phyloP scores from a whole-genome alignment of 108 stramenopile species.

The Pseudonitzschia multiseries region DNA sequence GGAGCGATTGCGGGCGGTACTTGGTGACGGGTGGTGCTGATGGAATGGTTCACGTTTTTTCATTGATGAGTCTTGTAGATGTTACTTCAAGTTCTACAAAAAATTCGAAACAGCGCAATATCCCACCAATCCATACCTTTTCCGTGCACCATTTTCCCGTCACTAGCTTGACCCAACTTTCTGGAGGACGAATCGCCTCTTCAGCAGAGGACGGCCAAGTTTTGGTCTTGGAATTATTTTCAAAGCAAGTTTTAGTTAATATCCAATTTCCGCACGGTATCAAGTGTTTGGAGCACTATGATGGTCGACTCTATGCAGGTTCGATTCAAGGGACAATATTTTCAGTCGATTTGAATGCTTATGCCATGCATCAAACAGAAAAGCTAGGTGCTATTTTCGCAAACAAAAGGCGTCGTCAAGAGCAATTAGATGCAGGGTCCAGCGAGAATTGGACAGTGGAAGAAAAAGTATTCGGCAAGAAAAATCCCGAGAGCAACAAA shows the following conservation, averaged over 20 bases:
- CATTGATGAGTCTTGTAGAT: constrained; percentile 58
- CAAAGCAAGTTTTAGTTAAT: constrained; percentile 51
- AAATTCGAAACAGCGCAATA: constrained; percentile 5
- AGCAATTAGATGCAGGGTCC: constrained; percentile 8
- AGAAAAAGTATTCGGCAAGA: constrained; percentile 42
- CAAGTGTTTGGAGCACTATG: constrained; percentile 39
- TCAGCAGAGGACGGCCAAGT: constrained; percentile 64
- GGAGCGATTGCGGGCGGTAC: constrained; percentile 63
- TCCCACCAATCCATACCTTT: constrained; percentile 70
- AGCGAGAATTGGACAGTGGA: constrained; percentile 18
- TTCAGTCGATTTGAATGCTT: constrained; percentile 63
- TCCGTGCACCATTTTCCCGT: constrained; percentile 72
- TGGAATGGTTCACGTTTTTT: constrained; percentile 79
- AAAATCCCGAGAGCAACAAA: not conserved
- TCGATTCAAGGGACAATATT: constrained; percentile 68
- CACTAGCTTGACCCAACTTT: constrained; percentile 40
- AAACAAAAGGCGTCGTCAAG: constrained; percentile 10
- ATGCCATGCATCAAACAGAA: constrained; percentile 56
- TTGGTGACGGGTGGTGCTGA: constrained; percentile 82
- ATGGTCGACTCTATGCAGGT: constrained; percentile 59
- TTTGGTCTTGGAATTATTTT: constrained; percentile 63
- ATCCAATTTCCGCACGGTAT: constrained; percentile 62
- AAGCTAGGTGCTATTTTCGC: constrained; percentile 39
- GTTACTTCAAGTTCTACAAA: constrained; percentile 1
- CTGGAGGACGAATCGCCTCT: constrained; percentile 56